Conservation (phyloP, 108 stramenopile genomes). For the Aurantiochytrium sp. region DNA sequence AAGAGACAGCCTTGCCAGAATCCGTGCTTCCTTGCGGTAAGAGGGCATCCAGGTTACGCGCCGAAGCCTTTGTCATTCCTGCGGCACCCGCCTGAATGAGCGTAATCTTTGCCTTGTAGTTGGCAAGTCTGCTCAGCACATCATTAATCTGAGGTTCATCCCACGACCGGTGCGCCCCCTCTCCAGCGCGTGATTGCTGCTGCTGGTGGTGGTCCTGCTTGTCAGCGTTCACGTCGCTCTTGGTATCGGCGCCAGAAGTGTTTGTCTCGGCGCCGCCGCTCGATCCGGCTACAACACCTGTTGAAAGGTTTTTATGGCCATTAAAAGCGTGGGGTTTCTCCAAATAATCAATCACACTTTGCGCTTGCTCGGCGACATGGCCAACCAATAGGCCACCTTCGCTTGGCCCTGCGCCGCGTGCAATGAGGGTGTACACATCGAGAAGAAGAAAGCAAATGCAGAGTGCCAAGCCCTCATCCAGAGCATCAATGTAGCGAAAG, state of each 20-base stretch:
- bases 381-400: background rate
- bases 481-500: background rate
- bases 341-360: conserved; percentile 10
- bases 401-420: background rate
- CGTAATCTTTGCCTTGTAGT: background rate
- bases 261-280: background rate
- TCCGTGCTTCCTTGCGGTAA: background rate
- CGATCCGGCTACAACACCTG: background rate
- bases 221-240: background rate
- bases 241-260: background rate
- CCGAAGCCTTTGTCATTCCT: background rate
- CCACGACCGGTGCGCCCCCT: background rate
- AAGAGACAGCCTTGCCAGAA: background rate
- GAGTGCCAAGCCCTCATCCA: background rate
- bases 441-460: background rate
- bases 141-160: background rate
- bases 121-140: background rate
- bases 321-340: conserved; percentile 15
- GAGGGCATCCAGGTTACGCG: too few relatives aligned
- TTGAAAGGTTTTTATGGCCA: background rate
- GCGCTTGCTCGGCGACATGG: background rate
- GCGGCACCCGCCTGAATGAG: background rate
- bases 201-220: background rate
- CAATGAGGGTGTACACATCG: background rate
- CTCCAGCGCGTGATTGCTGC: background rate